Evolutionary conservation across 305 asterid genomes (phyloP).

Genomic region (Plantago rigida): DNA sequence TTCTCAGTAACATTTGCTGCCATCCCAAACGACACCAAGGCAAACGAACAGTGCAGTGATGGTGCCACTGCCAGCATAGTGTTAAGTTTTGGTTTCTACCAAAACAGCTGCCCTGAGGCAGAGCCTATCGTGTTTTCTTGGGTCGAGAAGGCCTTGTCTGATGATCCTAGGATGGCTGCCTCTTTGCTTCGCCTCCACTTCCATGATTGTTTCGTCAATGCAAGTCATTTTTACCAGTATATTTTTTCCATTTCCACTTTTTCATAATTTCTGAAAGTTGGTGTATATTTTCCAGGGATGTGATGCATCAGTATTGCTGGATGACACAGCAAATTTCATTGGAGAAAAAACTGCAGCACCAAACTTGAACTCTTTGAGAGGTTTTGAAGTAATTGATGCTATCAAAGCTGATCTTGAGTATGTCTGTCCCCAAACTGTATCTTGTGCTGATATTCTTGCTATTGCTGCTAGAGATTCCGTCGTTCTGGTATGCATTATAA

Average conservation of each 20-base stretch:
- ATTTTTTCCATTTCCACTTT: not conserved
- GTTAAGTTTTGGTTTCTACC: slow-evolving; percentile 54
- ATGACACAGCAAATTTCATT: slow-evolving; percentile 39
- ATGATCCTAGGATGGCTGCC: slow-evolving; percentile 81
- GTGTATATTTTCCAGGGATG: slow-evolving; percentile 49
- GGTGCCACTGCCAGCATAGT: slow-evolving; percentile 27
- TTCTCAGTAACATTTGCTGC: slow-evolving; percentile 27
- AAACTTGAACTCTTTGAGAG: slow-evolving; percentile 61
- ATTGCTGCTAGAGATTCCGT: slow-evolving; percentile 84
- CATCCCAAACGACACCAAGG: slow-evolving; percentile 18
- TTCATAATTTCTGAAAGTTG: not conserved
- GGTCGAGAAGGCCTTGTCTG: slow-evolving; percentile 58
- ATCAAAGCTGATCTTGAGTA: slow-evolving; percentile 64
- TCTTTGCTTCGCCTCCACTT: slow-evolving; percentile 79
- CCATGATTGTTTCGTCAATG: slow-evolving; percentile 77
- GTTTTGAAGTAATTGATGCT: slow-evolving; percentile 72
- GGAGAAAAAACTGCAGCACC: slow-evolving; percentile 82
- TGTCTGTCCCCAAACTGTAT: slow-evolving; percentile 61
- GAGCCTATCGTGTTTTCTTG: slow-evolving; percentile 66
- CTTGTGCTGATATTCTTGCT: slow-evolving; percentile 89
- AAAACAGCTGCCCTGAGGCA: slow-evolving; percentile 55
- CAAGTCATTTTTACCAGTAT: slow-evolving; percentile 24
- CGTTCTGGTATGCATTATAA: slow-evolving; percentile 37
- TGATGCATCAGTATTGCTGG: slow-evolving; percentile 76
- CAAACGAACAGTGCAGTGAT: slow-evolving; percentile 38